These are phyloP conservation scores for Przewalskia tangutica DNA, from an alignment of 257 asterid species.

Conservation along the genomic window DNA sequence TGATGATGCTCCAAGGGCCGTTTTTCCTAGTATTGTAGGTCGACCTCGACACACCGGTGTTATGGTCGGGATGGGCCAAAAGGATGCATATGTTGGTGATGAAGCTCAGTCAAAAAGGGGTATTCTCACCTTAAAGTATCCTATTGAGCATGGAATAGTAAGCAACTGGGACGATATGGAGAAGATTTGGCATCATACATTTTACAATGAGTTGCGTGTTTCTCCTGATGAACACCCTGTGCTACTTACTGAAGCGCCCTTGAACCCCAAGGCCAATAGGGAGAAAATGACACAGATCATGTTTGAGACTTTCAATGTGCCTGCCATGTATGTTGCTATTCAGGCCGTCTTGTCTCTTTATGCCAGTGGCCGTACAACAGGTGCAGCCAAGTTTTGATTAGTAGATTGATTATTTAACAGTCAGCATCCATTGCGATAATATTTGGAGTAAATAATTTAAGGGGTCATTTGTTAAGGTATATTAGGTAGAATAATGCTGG, in stretches of 20 bases:
- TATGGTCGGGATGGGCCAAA: conserved; percentile 36
- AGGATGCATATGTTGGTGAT: conserved; percentile 28
- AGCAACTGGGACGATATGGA: conserved; percentile 49
- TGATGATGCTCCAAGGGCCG: conserved; percentile 42
- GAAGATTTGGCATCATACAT: conserved; percentile 42
- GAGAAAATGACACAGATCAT: conserved; percentile 43
- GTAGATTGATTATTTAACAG: neutral
- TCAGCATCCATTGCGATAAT: neutral
- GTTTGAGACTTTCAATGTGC: conserved; percentile 37
- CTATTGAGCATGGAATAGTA: conserved; percentile 40
- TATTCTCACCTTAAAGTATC: conserved; percentile 29
- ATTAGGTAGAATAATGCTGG: too few species aligned
- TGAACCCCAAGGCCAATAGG: conserved; percentile 35
- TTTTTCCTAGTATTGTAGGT: conserved; percentile 35
- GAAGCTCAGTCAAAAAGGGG: conserved; percentile 38
- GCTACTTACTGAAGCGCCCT: conserved; percentile 39
- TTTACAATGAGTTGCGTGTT: conserved; percentile 36
- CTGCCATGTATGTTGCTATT: conserved; percentile 44
- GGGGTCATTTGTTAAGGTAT: too few species aligned
- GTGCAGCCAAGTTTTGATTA: conserved; percentile 4
- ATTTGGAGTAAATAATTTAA: neutral
- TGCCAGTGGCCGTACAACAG: conserved; percentile 47
- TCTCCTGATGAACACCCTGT: conserved; percentile 42
- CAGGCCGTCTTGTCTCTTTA: conserved; percentile 44
- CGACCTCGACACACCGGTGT: conserved; percentile 30